Evolutionary conservation across 192 early-diverging fungal species (phyloP).

Genomic region (Geranomyces michiganensis): DNA sequence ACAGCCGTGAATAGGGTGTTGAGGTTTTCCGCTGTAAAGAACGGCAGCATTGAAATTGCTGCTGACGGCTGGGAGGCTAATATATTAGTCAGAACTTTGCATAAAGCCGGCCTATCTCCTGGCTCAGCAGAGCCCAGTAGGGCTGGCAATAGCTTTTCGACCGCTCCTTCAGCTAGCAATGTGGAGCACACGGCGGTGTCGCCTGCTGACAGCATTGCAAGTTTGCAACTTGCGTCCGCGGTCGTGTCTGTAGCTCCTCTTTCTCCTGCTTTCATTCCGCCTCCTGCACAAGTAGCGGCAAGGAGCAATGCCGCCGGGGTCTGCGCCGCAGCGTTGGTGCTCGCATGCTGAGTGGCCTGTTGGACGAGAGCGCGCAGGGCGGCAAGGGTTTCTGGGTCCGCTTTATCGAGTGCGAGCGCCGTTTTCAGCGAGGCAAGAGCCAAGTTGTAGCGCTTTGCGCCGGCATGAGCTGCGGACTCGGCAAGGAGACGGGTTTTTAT

Average conservation of each 20-base stretch:
- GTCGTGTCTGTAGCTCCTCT: not conserved
- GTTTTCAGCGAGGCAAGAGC: constrained; percentile 31
- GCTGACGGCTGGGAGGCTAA: not conserved
- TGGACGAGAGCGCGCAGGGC: constrained; percentile 29
- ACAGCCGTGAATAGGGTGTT: constrained; percentile 2
- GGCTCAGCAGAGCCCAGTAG: constrained; percentile 3
- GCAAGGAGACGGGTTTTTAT: not conserved
- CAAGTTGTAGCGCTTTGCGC: constrained; percentile 25
- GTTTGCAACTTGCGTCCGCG: constrained; percentile 32
- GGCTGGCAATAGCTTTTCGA: constrained; percentile 22
- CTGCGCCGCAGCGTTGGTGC: not conserved
- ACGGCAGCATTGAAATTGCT: not conserved
- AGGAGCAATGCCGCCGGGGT: not conserved
- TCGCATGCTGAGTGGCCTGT: not conserved
- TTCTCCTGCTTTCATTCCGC: not conserved
- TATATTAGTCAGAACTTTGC: constrained; percentile 23
- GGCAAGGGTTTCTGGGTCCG: constrained; percentile 23
- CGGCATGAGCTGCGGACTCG: constrained; percentile 18
- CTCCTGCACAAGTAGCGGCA: not conserved
- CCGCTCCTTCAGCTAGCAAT: constrained; percentile 20
- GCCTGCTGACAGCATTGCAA: constrained; percentile 19
- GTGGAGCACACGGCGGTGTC: constrained; percentile 1
- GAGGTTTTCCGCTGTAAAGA: not conserved
- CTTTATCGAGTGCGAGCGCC: constrained; percentile 33
- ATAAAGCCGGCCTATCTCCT: constrained; percentile 12